A percentile compares a stretch with the other conserved stretches of the same genome.
phyloP scores from a whole-genome alignment of 352 stramenopile species.

The Phytopythium vexans region DNA sequence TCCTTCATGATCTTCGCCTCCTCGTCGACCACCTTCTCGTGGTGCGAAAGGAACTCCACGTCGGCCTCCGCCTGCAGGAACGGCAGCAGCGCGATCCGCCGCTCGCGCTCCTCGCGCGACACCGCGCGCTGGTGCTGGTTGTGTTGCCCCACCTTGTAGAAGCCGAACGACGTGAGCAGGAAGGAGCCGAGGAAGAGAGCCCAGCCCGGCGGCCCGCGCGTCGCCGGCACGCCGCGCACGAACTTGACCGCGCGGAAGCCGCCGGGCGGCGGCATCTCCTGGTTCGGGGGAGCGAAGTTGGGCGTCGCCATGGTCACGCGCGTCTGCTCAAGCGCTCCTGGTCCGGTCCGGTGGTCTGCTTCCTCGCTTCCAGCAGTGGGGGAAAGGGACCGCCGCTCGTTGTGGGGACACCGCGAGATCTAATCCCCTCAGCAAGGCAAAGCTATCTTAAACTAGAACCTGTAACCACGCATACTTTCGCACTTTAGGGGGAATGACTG shows the following conservation, averaged over 20 bases:
- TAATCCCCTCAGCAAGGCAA: background rate
- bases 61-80: constrained; percentile 97
- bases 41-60: constrained; percentile 81
- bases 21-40: constrained; percentile 87
- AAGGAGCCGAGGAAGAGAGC: constrained; percentile 73
- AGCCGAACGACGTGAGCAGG: constrained; percentile 67
- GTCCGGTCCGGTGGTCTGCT: constrained; percentile 8
- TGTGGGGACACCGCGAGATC: background rate
- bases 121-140: constrained; percentile 71
- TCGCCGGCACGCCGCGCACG: constrained; percentile 55
- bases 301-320: constrained; percentile 67
- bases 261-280: constrained; percentile 81
- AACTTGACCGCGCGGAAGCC: constrained; percentile 76
- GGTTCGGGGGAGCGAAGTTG: constrained; percentile 66
- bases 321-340: background rate
- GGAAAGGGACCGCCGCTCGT: constrained; percentile 1
- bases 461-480: constrained; percentile 3
- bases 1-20: constrained; percentile 96
- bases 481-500: constrained; percentile 10
- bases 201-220: constrained; percentile 76
- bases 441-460: background rate
- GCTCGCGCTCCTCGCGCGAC: constrained; percentile 87
- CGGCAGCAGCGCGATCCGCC: constrained; percentile 90
- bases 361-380: background rate
- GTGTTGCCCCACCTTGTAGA: constrained; percentile 73